A percentile compares a stretch with the other conserved stretches of the same genome.
phyloP scores from a whole-genome alignment of 208 protist genomes.

The Leishmania mexicana region DNA sequence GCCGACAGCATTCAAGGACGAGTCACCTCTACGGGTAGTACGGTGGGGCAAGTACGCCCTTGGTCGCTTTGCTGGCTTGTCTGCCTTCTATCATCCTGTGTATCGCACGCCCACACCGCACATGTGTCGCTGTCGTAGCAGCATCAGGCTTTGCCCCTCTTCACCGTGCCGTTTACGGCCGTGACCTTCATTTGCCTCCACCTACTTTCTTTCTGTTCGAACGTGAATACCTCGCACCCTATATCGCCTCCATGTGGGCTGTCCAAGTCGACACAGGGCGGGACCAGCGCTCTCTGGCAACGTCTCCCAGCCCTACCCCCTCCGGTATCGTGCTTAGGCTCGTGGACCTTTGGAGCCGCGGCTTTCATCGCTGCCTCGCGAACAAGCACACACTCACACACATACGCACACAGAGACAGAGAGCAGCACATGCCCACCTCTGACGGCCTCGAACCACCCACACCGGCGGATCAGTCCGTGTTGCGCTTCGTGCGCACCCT shows the following conservation, averaged over 20 bases:
- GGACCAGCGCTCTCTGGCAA: neutral
- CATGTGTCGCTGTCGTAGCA: neutral
- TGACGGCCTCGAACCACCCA: neutral
- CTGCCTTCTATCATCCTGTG: neutral
- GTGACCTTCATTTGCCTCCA: neutral
- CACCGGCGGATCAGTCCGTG: neutral
- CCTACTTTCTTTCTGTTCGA: neutral
- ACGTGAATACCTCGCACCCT: neutral
- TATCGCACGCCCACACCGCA: neutral
- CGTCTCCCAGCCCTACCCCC: neutral
- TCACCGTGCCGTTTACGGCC: neutral
- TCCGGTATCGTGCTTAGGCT: neutral
- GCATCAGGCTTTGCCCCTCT: neutral
- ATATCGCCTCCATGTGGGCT: neutral
- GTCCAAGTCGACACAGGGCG: neutral
- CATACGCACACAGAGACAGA: neutral
- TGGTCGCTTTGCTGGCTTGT: neutral
- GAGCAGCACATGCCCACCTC: neutral
- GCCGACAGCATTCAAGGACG: neutral
- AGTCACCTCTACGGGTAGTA: neutral
- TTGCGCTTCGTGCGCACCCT: conserved; percentile 26
- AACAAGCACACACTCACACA: neutral
- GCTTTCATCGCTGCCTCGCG: conserved; percentile 3
- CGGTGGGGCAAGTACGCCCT: neutral
- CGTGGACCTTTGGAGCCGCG: too few species aligned